Conservation (phyloP, 768 basidiomycete species). For the Zangia roseola region DNA sequence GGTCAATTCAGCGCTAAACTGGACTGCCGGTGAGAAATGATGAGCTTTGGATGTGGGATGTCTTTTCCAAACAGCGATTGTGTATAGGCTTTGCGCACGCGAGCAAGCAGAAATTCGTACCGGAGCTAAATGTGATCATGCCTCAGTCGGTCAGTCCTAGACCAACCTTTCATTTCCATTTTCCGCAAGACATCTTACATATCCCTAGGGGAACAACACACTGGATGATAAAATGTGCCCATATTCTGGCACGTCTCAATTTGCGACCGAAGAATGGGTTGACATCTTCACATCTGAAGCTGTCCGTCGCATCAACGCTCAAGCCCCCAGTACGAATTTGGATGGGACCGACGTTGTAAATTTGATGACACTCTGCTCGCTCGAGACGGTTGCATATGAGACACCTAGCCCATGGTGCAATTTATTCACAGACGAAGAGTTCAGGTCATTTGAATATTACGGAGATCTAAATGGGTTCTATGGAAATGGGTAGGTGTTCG, state of each 20-base stretch:
- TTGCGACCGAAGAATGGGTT: constrained; percentile 49
- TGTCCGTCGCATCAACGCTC: constrained; percentile 52
- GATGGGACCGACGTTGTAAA: constrained; percentile 49
- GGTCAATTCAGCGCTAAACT: too few relatives aligned
- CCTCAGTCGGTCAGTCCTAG: constrained; percentile 46
- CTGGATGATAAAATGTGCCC: constrained; percentile 66
- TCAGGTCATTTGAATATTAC: constrained; percentile 62
- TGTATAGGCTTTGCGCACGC: too few relatives aligned
- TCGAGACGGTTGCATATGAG: constrained; percentile 59
- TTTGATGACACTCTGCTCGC: constrained; percentile 71
- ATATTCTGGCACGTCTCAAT: constrained; percentile 41
- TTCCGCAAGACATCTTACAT: not conserved
- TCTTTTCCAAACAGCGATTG: too few relatives aligned
- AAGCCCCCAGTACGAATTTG: constrained; percentile 63
- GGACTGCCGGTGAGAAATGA: too few relatives aligned
- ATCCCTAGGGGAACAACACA: constrained; percentile 53
- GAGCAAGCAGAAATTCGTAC: too few relatives aligned
- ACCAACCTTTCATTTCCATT: not conserved
- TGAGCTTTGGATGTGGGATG: too few relatives aligned
- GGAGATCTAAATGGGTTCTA: constrained; percentile 77
- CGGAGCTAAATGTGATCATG: constrained; percentile 50
- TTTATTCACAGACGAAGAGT: constrained; percentile 61
- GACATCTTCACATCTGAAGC: constrained; percentile 52
- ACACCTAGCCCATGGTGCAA: constrained; percentile 61
- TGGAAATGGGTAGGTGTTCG: constrained; percentile 50